These are phyloP conservation scores for Tylopilus sp. DNA, from an alignment of 1,284 basidiomycete genomes.

Conservation along the genomic window DNA sequence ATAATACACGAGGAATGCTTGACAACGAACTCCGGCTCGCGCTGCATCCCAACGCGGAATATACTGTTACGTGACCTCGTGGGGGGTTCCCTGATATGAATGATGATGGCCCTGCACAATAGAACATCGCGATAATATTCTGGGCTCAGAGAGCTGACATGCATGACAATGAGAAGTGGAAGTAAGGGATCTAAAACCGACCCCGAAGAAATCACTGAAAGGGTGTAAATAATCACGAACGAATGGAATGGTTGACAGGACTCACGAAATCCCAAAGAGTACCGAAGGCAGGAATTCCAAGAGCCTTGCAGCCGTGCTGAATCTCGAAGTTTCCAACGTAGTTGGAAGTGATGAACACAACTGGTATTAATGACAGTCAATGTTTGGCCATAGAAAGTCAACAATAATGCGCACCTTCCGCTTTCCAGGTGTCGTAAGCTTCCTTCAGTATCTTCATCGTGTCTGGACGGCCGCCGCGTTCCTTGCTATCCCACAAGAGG, in stretches of 20 bases:
- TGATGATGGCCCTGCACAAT: constrained; percentile 6
- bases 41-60: neutral
- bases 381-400: neutral
- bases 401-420: constrained; percentile 49
- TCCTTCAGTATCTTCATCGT: constrained; percentile 72
- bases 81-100: neutral
- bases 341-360: constrained; percentile 76
- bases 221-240: constrained; percentile 3
- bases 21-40: constrained; percentile 8
- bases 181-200: neutral
- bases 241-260: constrained; percentile 20
- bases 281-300: constrained; percentile 65
- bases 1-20: constrained; percentile 1
- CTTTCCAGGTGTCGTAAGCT: constrained; percentile 58
- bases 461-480: constrained; percentile 65
- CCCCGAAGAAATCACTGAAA: constrained; percentile 21
- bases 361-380: constrained; percentile 33
- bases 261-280: constrained; percentile 69
- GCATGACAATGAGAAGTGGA: constrained; percentile 4
- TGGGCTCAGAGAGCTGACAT: constrained; percentile 6
- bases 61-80: constrained; percentile 1
- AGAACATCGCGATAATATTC: neutral
- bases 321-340: constrained; percentile 68
- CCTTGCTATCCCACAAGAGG: constrained; percentile 68
- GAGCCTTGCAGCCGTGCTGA: constrained; percentile 72